Evolutionary conservation across 2,329 filamentous ascomycete genomes (phyloP).

Genomic region (Fusarium foetens): DNA sequence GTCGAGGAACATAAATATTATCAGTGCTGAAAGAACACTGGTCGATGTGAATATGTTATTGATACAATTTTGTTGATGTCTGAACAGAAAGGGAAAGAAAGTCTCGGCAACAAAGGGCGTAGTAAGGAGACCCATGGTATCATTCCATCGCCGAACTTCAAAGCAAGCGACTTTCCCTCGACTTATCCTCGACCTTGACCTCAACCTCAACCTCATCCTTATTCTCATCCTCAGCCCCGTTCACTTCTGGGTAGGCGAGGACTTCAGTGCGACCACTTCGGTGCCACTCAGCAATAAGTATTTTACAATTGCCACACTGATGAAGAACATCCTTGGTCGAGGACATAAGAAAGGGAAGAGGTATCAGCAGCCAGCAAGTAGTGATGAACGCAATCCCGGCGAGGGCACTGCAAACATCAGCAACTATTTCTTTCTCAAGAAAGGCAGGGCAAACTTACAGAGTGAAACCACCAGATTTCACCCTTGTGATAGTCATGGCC

Average conservation of each 20-base stretch:
- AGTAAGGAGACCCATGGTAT: constrained; percentile 8
- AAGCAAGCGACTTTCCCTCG: neutral
- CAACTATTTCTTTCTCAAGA: neutral
- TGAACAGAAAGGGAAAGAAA: neutral
- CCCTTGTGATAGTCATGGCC: constrained; percentile 16
- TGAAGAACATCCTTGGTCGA: constrained; percentile 39
- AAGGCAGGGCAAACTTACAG: constrained; percentile 28
- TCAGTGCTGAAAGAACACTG: neutral
- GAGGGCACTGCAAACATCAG: constrained; percentile 14
- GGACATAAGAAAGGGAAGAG: constrained; percentile 21
- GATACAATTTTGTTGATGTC: neutral
- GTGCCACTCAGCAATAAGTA: constrained; percentile 37
- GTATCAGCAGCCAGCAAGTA: accelerated
- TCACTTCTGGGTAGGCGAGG: constrained; percentile 9
- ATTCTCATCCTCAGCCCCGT: neutral
- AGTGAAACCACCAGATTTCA: constrained; percentile 21
- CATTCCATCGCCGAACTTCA: neutral
- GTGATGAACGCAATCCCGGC: no score
- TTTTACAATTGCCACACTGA: constrained; percentile 33
- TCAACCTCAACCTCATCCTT: neutral
- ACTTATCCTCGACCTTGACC: neutral
- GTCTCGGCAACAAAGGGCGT: neutral
- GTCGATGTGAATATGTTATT: neutral
- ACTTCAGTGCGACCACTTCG: constrained; percentile 38
- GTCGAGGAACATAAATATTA: neutral